Evolutionary conservation across 768 basidiomycete species (phyloP).

Genomic region (Scleroderma bovista): DNA sequence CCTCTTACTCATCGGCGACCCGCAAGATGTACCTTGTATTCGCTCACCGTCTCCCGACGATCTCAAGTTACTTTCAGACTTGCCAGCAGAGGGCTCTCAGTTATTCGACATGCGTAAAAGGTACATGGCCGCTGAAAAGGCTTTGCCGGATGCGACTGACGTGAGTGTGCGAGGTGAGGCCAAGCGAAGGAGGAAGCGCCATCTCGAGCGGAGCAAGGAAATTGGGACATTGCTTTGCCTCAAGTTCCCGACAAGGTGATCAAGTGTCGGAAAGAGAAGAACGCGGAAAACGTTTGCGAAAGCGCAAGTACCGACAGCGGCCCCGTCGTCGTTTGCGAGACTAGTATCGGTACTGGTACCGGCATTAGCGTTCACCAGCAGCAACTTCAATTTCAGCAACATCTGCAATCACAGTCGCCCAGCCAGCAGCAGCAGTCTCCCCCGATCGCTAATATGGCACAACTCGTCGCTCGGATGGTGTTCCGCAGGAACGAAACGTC

Average conservation of each 20-base stretch:
- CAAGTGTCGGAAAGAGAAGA: conserved; percentile 18
- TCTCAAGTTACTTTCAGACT: conserved; percentile 31
- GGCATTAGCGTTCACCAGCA: neutral
- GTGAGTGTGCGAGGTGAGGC: conserved; percentile 38
- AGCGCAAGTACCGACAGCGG: conserved; percentile 11
- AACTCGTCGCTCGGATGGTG: conserved; percentile 45
- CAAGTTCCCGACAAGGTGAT: conserved; percentile 37
- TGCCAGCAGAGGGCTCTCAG: conserved; percentile 32
- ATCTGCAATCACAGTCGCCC: neutral
- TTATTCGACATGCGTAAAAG: conserved; percentile 38
- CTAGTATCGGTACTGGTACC: neutral
- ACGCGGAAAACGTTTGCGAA: neutral
- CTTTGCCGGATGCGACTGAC: conserved; percentile 32
- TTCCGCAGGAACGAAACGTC: conserved; percentile 36
- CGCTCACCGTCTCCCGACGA: conserved; percentile 42
- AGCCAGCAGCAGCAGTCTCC: conserved; percentile 17
- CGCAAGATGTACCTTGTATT: conserved; percentile 32
- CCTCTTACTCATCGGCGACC: conserved; percentile 40
- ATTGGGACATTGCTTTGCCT: conserved; percentile 50
- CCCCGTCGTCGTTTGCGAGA: neutral
- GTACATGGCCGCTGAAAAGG: conserved; percentile 30
- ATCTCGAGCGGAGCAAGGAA: conserved; percentile 53
- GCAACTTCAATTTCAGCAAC: neutral
- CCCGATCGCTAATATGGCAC: conserved; percentile 28
- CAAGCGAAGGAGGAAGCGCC: conserved; percentile 40